These are phyloP conservation scores for Sporisorium scitamineum DNA, from an alignment of 1,284 basidiomycete genomes.

Conservation along the genomic window DNA sequence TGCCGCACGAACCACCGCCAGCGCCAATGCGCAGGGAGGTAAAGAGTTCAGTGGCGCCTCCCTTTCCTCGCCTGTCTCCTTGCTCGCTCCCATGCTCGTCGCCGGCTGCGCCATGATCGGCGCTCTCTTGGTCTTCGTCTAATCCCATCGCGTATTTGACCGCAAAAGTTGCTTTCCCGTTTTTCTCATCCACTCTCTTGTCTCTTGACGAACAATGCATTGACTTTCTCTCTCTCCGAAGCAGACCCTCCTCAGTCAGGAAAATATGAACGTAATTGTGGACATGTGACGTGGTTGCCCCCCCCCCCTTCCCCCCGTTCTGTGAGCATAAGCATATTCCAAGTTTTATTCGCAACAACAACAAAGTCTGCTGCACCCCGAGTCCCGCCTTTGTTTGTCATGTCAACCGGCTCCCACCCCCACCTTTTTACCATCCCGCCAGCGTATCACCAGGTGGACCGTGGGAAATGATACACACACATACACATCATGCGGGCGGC, in stretches of 20 bases:
- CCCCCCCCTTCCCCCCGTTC: not conserved
- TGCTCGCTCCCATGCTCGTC: not conserved
- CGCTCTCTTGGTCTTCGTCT: not conserved
- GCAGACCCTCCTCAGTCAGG: not conserved
- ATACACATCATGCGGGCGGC: too few relatives aligned
- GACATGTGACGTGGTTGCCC: not conserved
- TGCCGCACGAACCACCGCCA: not conserved
- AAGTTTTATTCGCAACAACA: not conserved
- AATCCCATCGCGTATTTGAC: too few relatives aligned
- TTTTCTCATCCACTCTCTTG: not conserved
- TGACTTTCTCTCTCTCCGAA: too few relatives aligned
- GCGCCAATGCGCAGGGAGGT: not conserved
- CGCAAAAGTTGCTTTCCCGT: not conserved
- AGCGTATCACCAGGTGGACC: not conserved
- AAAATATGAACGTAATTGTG: not conserved
- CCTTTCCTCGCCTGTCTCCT: not conserved
- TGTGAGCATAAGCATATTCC: not conserved
- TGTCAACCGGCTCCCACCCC: not conserved
- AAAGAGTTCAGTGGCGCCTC: not conserved
- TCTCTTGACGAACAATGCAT: slow-evolving; percentile 3
- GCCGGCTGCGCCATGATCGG: slow-evolving; percentile 3
- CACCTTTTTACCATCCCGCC: not conserved
- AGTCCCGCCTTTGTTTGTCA: not conserved
- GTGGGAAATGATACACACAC: too few relatives aligned
- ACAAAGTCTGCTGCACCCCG: too few relatives aligned